A percentile compares a stretch with the other conserved stretches of the same genome.
Evolutionary conservation across 1,284 basidiomycete species (phyloP).

Genomic region (Ceratobasidium papillatum): DNA sequence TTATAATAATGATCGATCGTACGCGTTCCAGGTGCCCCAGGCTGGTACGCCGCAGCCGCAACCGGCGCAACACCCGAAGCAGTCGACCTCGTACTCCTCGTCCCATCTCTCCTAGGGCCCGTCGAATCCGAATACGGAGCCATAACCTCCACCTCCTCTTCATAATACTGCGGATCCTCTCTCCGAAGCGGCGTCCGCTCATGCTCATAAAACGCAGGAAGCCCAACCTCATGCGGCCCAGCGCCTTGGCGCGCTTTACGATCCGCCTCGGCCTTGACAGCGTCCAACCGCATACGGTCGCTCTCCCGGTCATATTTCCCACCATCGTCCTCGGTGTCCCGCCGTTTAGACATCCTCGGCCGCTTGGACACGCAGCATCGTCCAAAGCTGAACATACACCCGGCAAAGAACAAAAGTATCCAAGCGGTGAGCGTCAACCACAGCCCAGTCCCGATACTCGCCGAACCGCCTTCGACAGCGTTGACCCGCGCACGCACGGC

Average conservation of each 20-base stretch:
- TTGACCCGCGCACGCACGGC: conserved; percentile 81
- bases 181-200: conserved; percentile 68
- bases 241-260: conserved; percentile 72
- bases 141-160: conserved; percentile 41
- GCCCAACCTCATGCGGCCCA: conserved; percentile 62
- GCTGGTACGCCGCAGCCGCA: conserved; percentile 64
- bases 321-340: conserved; percentile 47
- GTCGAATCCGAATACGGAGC: conserved; percentile 38
- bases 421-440: conserved; percentile 89
- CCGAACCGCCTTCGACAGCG: conserved; percentile 69
- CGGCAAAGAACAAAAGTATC: conserved; percentile 82
- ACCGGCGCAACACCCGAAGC: neutral
- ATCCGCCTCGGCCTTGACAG: conserved; percentile 82
- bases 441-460: conserved; percentile 78
- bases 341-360: conserved; percentile 52
- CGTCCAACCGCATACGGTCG: conserved; percentile 77
- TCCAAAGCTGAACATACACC: conserved; percentile 83
- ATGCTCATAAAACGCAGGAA: conserved; percentile 77
- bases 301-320: conserved; percentile 46
- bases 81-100: conserved; percentile 46
- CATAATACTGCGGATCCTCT: conserved; percentile 46
- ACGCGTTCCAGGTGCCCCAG: conserved; percentile 67
- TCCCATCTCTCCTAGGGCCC: conserved; percentile 50
- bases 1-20: conserved; percentile 77
- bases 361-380: conserved; percentile 76